Percentiles rank a stretch among this genome's conserved stretches.
Conservation (phyloP, 306 rosid genomes). For the Lathyrus tuberosus region DNA sequence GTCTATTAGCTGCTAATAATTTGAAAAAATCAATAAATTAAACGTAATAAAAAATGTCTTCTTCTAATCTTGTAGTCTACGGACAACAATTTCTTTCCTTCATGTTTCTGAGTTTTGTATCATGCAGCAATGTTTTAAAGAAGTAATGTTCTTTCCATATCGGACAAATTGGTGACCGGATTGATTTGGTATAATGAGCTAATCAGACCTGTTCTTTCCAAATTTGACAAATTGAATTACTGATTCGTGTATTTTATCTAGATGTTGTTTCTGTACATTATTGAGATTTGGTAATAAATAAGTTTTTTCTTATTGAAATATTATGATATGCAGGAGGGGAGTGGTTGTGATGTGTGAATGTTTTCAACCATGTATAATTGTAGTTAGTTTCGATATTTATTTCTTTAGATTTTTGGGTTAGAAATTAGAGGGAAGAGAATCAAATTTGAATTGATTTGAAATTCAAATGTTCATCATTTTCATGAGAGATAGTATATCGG, state of each 20-base stretch:
- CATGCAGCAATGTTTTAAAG: background rate
- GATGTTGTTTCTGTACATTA: background rate
- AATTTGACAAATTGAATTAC: background rate
- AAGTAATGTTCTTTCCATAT: too few species aligned
- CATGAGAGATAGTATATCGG: background rate
- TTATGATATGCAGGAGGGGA: background rate
- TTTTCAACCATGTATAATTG: background rate
- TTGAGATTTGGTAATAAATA: background rate
- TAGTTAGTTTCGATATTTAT: background rate
- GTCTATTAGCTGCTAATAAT: too few species aligned
- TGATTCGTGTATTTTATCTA: background rate
- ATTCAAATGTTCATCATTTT: constrained; percentile 29
- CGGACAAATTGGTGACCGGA: too few species aligned
- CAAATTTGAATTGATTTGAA: constrained; percentile 36
- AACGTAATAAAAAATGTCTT: too few species aligned
- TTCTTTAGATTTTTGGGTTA: background rate
- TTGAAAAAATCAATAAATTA: too few species aligned
- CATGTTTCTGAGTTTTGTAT: background rate
- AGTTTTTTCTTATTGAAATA: background rate
- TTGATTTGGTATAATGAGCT: too few species aligned
- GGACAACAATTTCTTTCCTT: background rate
- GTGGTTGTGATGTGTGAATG: background rate
- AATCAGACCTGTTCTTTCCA: too few species aligned
- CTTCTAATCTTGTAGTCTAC: background rate
- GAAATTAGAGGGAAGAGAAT: constrained; percentile 14